Base-by-base conservation (phyloP, 768 basidiomycete genomes). In the Lactifluus echinatus region DNA sequence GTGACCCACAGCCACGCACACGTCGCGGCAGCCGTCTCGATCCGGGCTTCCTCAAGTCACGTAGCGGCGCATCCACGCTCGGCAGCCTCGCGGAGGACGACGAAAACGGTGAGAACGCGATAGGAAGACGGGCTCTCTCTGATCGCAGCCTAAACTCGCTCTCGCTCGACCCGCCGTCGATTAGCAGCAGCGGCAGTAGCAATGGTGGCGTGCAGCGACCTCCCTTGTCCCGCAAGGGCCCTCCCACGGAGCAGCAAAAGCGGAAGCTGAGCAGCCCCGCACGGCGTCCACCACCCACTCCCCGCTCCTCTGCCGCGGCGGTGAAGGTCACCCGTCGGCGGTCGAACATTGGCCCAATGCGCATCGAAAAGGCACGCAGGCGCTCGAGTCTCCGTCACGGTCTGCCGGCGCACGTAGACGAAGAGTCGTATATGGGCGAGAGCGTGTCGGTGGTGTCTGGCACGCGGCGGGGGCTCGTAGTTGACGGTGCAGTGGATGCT, bases 301-400 rank as follows among this genome's bases (percentile, higher is more conserved):
- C 59, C 3, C 59, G 58, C 31, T 50, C 58, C 5, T 42, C 58
- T 7, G 48, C 56, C 3, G 47, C 46, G 1, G 40, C 31, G 17
- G 4, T 58, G 10, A 80, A 76, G 65, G 71, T 73, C 29, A 63
- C 68, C 1, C 75, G 84, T 43, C 75, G 86, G 58, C 78, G 85
- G 37, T 92, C 90, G 23, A 85, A 84, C 63, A 79, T 89, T 55
- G 90, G 89, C 4, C 79, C 85, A n/a, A 65, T 83, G 68, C 82
- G 90, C 34, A 76, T 73, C 58, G 90, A 92, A 68, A 88, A 87
- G 68, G 71, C 72, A 14, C 75, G 88, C 57, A 75, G 90, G 57
- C 78, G 89, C 56, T 90, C 89, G 37, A 93, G 90, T 66, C 70
- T 89, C 75, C 87, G 92, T 59, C n/a, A n/a, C n/a, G n/a, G n/a